Conservation (phyloP, 2,329 filamentous ascomycete genomes). For the Biscogniauxia marginata region DNA sequence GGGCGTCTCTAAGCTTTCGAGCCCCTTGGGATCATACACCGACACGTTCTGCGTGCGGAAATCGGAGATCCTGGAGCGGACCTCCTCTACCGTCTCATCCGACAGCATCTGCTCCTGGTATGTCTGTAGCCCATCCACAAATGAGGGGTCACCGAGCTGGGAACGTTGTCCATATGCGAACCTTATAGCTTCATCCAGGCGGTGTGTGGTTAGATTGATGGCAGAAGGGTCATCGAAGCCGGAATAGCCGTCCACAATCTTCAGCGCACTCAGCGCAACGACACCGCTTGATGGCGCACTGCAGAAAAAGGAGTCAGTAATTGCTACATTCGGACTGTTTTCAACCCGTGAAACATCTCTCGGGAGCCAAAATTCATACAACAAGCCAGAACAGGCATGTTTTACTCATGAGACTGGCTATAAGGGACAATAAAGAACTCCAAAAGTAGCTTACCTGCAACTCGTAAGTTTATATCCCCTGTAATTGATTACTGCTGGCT, state of each 20-base stretch:
- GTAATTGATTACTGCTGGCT: slow-evolving; percentile 61
- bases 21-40: slow-evolving; percentile 44
- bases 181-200: slow-evolving; percentile 78
- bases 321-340: no score
- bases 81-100: slow-evolving; percentile 53
- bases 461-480: slow-evolving; percentile 68
- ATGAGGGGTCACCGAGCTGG: slow-evolving; percentile 73
- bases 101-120: slow-evolving; percentile 66
- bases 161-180: slow-evolving; percentile 77
- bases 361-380: no score
- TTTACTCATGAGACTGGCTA: no score
- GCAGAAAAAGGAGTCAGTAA: no score
- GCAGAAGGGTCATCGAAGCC: slow-evolving; percentile 56
- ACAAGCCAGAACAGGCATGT: no score
- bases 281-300: slow-evolving; percentile 72
- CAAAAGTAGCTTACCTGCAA: no score
- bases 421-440: no score
- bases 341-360: no score
- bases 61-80: slow-evolving; percentile 47
- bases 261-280: slow-evolving; percentile 71
- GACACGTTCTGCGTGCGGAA: slow-evolving; percentile 38
- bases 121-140: slow-evolving; percentile 58
- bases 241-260: slow-evolving; percentile 70
- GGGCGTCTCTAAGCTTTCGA: slow-evolving; percentile 56
- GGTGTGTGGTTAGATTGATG: slow-evolving; percentile 66